phyloP scores from a whole-genome alignment of 2,329 filamentous ascomycete genomes.

The Pleomassaria siparia region DNA sequence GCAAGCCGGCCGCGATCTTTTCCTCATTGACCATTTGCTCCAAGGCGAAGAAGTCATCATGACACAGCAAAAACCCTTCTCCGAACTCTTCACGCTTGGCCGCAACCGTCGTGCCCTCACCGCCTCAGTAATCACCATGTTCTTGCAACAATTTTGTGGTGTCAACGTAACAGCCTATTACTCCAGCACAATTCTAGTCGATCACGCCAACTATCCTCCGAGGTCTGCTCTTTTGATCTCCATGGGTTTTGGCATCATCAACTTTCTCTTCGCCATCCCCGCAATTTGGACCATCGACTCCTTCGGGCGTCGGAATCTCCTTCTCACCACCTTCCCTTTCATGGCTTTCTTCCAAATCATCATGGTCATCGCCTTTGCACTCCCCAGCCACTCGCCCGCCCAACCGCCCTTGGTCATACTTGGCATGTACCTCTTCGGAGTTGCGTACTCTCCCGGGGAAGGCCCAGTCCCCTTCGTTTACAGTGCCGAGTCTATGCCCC shows the following conservation, averaged over 20 bases:
- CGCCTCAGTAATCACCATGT: slow-evolving; percentile 26
- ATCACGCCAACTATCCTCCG: slow-evolving; percentile 28
- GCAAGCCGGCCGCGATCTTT: slow-evolving; percentile 56
- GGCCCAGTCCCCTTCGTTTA: slow-evolving; percentile 67
- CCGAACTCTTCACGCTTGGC: slow-evolving; percentile 22
- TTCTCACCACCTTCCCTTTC: slow-evolving; percentile 45
- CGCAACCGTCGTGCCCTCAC: slow-evolving; percentile 24
- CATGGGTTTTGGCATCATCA: slow-evolving; percentile 45
- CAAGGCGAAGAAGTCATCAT: slow-evolving; percentile 34
- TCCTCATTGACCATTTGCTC: slow-evolving; percentile 44
- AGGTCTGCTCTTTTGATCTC: slow-evolving; percentile 34
- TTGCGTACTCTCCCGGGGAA: slow-evolving; percentile 45
- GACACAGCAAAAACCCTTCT: slow-evolving; percentile 27
- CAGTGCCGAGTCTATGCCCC: slow-evolving; percentile 59
- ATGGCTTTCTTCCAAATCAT: slow-evolving; percentile 54
- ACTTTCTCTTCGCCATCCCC: slow-evolving; percentile 46
- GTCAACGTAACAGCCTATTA: slow-evolving; percentile 16
- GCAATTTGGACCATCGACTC: slow-evolving; percentile 45
- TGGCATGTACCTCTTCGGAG: slow-evolving; percentile 46
- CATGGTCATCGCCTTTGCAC: slow-evolving; percentile 45
- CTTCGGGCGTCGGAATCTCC: slow-evolving; percentile 43
- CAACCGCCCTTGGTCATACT: slow-evolving; percentile 18
- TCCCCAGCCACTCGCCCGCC: slow-evolving; percentile 14
- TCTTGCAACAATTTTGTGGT: slow-evolving; percentile 29
- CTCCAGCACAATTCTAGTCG: slow-evolving; percentile 16